Conservation (phyloP, 306 rosid genomes). For the Morella rubra region DNA sequence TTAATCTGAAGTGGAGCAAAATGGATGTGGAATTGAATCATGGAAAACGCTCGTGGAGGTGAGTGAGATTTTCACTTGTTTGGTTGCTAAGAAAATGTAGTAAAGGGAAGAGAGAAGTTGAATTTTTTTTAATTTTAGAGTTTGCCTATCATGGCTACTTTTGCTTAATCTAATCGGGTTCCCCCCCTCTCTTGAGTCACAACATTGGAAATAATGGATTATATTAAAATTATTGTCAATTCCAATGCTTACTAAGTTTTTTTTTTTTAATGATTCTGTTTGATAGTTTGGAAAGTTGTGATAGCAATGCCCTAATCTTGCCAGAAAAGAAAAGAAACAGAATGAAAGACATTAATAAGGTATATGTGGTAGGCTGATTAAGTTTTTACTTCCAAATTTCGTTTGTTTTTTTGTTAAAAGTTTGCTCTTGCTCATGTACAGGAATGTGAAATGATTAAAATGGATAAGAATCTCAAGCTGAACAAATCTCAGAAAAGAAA, state of each 20-base stretch:
- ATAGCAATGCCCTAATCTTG: slow-evolving; percentile 44
- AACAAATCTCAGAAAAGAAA: slow-evolving; percentile 72
- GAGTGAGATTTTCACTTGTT: neutral
- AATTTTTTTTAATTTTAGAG: neutral
- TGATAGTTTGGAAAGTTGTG: slow-evolving; percentile 51
- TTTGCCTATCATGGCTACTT: neutral
- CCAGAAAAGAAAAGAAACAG: slow-evolving; percentile 43
- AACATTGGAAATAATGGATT: neutral
- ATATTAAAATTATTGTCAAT: neutral
- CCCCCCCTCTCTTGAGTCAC: neutral
- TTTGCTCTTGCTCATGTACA: slow-evolving; percentile 25
- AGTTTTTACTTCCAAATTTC: slow-evolving; percentile 2
- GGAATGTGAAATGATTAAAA: slow-evolving; percentile 37
- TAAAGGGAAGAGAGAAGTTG: neutral
- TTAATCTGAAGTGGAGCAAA: too few species aligned
- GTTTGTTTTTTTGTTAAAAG: neutral
- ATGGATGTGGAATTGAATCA: neutral
- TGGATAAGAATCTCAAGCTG: slow-evolving; percentile 50
- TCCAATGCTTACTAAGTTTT: neutral
- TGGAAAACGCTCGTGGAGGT: slow-evolving; percentile 30
- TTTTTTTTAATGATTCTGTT: neutral
- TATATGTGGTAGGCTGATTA: slow-evolving; percentile 8
- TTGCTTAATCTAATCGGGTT: neutral
- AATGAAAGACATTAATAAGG: slow-evolving; percentile 53
- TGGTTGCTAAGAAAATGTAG: neutral